Conservation (phyloP, 768 basidiomycete species). For the Tubosaeta brunneosetosa region DNA sequence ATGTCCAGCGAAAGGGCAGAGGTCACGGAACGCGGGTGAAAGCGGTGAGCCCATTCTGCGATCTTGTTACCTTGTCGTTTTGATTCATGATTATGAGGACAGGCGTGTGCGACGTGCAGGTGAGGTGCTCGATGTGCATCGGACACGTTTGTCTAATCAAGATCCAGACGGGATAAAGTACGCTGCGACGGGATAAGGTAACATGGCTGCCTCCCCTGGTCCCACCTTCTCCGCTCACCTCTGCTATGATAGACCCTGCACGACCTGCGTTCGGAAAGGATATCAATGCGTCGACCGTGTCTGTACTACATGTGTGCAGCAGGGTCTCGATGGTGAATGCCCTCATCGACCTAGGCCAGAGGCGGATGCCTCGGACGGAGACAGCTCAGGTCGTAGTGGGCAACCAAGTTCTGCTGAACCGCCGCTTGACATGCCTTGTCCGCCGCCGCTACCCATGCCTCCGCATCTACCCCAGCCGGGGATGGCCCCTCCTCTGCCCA, state of each 20-base stretch:
- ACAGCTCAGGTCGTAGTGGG: slow-evolving; percentile 8
- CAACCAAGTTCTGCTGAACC: slow-evolving; percentile 5
- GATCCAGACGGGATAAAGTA: slow-evolving; percentile 53
- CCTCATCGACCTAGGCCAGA: slow-evolving; percentile 33
- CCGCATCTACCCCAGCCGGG: slow-evolving; percentile 15
- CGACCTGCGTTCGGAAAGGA: slow-evolving; percentile 46
- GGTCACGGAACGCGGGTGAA: slow-evolving; percentile 61
- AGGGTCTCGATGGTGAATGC: slow-evolving; percentile 44
- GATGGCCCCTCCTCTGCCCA: slow-evolving; percentile 8
- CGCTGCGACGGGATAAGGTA: slow-evolving; percentile 58
- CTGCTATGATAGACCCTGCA: slow-evolving; percentile 40
- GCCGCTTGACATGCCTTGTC: slow-evolving; percentile 5
- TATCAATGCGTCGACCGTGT: slow-evolving; percentile 49
- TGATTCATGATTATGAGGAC: slow-evolving; percentile 9
- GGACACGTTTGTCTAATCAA: slow-evolving; percentile 12
- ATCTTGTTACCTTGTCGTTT: slow-evolving; percentile 2
- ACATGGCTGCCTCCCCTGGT: slow-evolving; percentile 8
- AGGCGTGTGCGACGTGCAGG: slow-evolving; percentile 65
- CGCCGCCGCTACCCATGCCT: slow-evolving; percentile 10
- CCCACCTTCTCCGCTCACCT: slow-evolving; percentile 4
- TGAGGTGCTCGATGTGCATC: slow-evolving; percentile 22
- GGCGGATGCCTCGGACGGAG: slow-evolving; percentile 24
- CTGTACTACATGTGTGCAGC: slow-evolving; percentile 41
- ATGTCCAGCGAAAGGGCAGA: slow-evolving; percentile 46
- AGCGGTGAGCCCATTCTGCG: slow-evolving; percentile 39